Percentiles rank a stretch among this genome's conserved stretches.
Conservation (phyloP, 2,329 filamentous ascomycete genomes). For the Chaetomium sp. region DNA sequence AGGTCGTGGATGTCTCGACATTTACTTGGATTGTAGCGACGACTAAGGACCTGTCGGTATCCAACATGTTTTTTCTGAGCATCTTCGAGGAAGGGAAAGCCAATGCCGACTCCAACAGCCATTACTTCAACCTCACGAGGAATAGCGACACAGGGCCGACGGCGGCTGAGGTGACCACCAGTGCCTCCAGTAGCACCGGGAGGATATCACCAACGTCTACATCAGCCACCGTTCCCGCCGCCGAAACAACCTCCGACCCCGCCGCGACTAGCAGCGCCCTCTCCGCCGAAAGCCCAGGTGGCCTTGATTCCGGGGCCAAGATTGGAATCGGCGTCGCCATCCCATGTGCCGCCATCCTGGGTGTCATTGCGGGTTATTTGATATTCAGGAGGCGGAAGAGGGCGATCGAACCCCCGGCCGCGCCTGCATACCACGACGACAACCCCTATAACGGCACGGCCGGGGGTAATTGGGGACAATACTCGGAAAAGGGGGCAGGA, state of each 20-base stretch:
- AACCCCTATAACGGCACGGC: not conserved
- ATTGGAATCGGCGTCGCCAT: not conserved
- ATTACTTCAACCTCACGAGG: not conserved
- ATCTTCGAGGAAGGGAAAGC: not conserved
- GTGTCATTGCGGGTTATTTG: not conserved
- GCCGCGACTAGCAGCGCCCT: not conserved
- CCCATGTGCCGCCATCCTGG: not conserved
- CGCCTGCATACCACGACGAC: not conserved
- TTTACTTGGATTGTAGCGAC: not conserved
- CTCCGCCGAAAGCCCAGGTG: not conserved
- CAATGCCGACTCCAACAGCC: not conserved
- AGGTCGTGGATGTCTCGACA: too few species aligned
- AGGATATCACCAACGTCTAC: not conserved
- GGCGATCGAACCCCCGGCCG: not conserved
- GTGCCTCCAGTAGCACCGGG: not conserved
- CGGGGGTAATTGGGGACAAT: not conserved
- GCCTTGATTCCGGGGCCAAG: not conserved
- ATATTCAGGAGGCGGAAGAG: not conserved
- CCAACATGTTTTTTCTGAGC: not conserved
- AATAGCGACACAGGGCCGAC: not conserved
- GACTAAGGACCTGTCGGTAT: not conserved
- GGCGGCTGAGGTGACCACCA: not conserved
- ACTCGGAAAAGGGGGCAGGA: not conserved
- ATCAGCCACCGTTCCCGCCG: not conserved
- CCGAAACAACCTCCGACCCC: not conserved